Percentiles rank a stretch among this genome's conserved stretches.
Conservation (phyloP, 2,329 filamentous ascomycete species). For the Trichoderma aggressivum region DNA sequence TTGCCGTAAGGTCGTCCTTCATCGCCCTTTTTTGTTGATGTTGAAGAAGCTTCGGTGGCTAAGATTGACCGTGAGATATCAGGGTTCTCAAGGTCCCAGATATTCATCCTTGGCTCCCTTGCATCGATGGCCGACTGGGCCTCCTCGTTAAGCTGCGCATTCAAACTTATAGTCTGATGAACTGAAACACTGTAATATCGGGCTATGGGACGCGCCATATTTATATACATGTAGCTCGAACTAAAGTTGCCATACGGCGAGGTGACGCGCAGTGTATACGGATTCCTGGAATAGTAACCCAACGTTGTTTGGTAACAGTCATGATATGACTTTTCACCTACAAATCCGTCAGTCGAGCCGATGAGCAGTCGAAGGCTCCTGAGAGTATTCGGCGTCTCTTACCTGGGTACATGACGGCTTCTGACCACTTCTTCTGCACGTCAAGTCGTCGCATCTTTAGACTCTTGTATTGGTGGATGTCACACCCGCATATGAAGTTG, state of each 20-base stretch:
- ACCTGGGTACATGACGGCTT: neutral
- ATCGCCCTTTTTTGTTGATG: neutral
- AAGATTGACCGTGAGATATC: neutral
- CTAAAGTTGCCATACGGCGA: neutral
- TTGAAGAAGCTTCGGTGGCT: neutral
- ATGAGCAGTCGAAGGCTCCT: neutral
- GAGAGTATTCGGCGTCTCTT: neutral
- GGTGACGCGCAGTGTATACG: neutral
- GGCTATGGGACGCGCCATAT: neutral
- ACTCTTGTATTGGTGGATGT: neutral
- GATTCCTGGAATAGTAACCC: conserved; percentile 14
- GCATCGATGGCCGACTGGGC: conserved; percentile 16
- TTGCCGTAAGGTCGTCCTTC: neutral
- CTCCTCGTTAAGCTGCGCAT: conserved; percentile 15
- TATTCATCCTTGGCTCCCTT: conserved; percentile 15
- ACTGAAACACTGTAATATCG: conserved; percentile 13
- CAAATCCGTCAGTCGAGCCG: neutral
- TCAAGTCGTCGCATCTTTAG: neutral
- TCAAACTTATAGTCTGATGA: conserved; percentile 16
- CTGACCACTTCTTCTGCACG: neutral
- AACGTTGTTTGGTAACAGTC: conserved; percentile 1
- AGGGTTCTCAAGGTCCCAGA: conserved; percentile 13
- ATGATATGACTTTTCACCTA: conserved; percentile 35
- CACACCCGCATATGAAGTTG: neutral
- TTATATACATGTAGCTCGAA: neutral